A percentile compares a stretch with the other conserved stretches of the same genome.
These are phyloP conservation scores for Lachnellula arida DNA, from an alignment of 2,329 filamentous ascomycete genomes.

Conservation along the genomic window DNA sequence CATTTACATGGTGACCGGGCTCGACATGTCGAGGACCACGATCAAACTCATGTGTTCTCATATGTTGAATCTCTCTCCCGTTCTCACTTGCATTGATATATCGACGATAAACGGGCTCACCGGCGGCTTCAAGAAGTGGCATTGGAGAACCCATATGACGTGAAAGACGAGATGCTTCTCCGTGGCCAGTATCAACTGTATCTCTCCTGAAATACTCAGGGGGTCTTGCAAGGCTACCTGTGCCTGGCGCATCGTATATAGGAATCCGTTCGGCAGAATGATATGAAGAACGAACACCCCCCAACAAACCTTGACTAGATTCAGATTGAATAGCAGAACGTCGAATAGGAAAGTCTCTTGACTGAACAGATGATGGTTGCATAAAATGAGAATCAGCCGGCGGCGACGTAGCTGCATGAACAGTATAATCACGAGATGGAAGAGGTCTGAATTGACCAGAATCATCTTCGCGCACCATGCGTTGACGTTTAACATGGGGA, in stretches of 20 bases:
- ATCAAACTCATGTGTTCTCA: slow-evolving; percentile 15
- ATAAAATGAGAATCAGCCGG: slow-evolving; percentile 25
- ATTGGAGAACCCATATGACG: slow-evolving; percentile 13
- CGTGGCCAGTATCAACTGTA: slow-evolving; percentile 5
- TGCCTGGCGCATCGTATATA: slow-evolving; percentile 24
- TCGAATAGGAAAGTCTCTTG: slow-evolving; percentile 15
- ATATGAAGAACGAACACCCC: slow-evolving; percentile 15
- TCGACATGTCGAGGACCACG: slow-evolving; percentile 15
- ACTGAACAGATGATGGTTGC: slow-evolving; percentile 20
- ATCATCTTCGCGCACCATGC: slow-evolving; percentile 26
- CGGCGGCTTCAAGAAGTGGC: slow-evolving; percentile 6
- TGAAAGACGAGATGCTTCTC: slow-evolving; percentile 8
- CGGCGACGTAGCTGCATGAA: slow-evolving; percentile 11
- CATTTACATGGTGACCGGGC: slow-evolving; percentile 13
- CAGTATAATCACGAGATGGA: slow-evolving; percentile 21
- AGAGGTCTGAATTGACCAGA: slow-evolving; percentile 23
- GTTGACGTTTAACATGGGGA: slow-evolving; percentile 28
- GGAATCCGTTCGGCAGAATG: slow-evolving; percentile 20
- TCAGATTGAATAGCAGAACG: slow-evolving; percentile 12
- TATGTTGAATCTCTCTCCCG: slow-evolving; percentile 1
- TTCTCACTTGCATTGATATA: slow-evolving; percentile 4
- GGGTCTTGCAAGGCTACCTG: slow-evolving; percentile 13
- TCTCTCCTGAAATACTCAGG: slow-evolving; percentile 18
- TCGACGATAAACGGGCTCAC: slow-evolving; percentile 14
- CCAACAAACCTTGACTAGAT: slow-evolving; percentile 27